Base-by-base conservation (phyloP, 176 grass and related monocot genomes). In the Areca catechu region DNA sequence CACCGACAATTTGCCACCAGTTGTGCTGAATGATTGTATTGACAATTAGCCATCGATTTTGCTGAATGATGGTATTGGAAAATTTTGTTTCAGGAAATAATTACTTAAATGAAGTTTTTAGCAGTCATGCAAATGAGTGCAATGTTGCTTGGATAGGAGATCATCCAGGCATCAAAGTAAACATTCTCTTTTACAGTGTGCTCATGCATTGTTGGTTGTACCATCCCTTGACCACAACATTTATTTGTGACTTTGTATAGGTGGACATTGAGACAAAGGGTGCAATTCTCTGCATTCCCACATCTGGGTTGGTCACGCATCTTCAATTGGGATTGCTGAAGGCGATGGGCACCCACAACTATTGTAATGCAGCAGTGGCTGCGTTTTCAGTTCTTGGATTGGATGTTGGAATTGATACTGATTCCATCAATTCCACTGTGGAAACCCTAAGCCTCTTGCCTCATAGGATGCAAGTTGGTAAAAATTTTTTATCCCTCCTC, bases 381-480 rank as follows among this genome's bases (percentile, higher is more conserved):
- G 65, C 65, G 9, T 68, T 56, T 56, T 30, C 51, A 0, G 65
- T 56, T 56, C 51, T 68, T 21, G 65, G 65, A 30, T 47, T 68
- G 65, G 65, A 68, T 68, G 52, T 68, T 22, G 65, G 65, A 15
- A 47, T 55, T 47, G 52, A 47, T 34, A 22, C 18, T 47, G 51
- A 55, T 30, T 68, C 51, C 24, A 29, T 68, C 20, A 54, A 56
- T 37, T 68, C 65, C 2, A 56, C 51, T 43, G 51, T 68, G 27
- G 65, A 29, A 5, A 7, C 17, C 10, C 21, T 68, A 15, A 56
- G 27, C 16, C n/a, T 56, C 18, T 24, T 68, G 52, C 65, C 65
- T 30, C 65, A 68, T 22, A 24, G 65, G 19, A 68, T 68, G 65
- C 65, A 56, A 68, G 51, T 68, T 17, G 65, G 65, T 55, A 9